Base-by-base conservation (phyloP, 371 early-diverging fungal genomes). In the Lichtheimia hyalospora region DNA sequence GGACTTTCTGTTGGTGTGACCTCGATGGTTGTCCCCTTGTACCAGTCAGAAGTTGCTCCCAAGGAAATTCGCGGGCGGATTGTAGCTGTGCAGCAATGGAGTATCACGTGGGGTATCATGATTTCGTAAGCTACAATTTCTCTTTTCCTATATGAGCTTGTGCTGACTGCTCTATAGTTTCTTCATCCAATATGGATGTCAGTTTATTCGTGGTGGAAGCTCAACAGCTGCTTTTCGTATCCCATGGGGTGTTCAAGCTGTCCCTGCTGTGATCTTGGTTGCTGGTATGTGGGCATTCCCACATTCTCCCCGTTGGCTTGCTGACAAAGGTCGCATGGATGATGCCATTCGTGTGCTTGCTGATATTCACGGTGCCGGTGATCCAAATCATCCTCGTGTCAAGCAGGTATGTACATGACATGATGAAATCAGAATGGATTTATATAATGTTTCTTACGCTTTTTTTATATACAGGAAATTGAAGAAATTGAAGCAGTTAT, bases 281-380 rank as follows among this genome's bases (percentile, higher is more conserved):
- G 4, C 68, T 51, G 77, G 89, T 58, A 86, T 89, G 73, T 64
- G 83, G 62, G 73, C 88, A 65, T 84, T 93, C 75, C 95, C 95
- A 13, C 81, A 70, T 66, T 92, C 93, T 12, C 96, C 95, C 23
- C 91, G 96, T 74, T 96, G 94, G 93, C 74, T 96, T 56, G 80
- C 86, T 41, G 82, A 75, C 54, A 68, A 84, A 48, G 78, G 67
- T 58, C 84, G 86, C n/a, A 64, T 81, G 49, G 90, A 88, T 15
- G 92, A 94, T 61, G 92, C 89, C 12, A 69, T 79, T 13, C 49
- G 66, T 27, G 85, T 86, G 10, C 72, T 95, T 3, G 90, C 91
- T 46, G 79, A 87, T 52, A 79, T 94, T 68, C 86, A 91, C 25
- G 79, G 83, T 52, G 54, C 63, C 13, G 84, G 84, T 49, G 74